These are phyloP conservation scores for Hippophae rhamnoides DNA, from an alignment of 306 rosid species.

Conservation along the genomic window DNA sequence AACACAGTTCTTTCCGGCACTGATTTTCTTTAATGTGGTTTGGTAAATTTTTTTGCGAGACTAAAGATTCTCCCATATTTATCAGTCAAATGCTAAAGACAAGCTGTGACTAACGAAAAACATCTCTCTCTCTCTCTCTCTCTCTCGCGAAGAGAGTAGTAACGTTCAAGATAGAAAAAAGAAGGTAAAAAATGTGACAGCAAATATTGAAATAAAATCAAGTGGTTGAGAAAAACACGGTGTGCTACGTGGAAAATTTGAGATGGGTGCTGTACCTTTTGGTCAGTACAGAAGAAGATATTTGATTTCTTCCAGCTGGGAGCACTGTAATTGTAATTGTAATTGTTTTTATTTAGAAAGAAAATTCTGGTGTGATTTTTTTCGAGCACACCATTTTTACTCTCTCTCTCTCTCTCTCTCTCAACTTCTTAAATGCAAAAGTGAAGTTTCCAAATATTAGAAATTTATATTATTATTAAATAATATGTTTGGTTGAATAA, in stretches of 20 bases:
- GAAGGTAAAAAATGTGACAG: neutral
- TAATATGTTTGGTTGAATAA: no score
- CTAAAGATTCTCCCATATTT: constrained; percentile 12
- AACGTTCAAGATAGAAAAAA: constrained; percentile 23
- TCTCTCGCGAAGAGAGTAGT: constrained; percentile 9
- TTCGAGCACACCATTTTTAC: neutral
- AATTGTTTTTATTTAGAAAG: neutral
- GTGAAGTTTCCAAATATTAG: no score
- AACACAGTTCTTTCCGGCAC: neutral
- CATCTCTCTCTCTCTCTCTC: no score
- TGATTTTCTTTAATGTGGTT: neutral
- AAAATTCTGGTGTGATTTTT: no score
- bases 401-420: no score
- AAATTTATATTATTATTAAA: no score
- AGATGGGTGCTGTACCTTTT: neutral
- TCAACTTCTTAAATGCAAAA: no score
- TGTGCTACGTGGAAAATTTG: constrained; percentile 12
- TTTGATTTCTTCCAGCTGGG: constrained; percentile 12
- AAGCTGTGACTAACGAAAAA: constrained; percentile 14
- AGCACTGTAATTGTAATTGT: neutral
- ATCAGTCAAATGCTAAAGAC: constrained; percentile 38
- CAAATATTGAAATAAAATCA: neutral
- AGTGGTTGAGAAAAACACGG: neutral
- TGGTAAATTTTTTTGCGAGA: neutral
- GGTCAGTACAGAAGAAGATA: constrained; percentile 3